Conservation (phyloP, 495 filamentous ascomycete species). For the Penicillium tannophilum region DNA sequence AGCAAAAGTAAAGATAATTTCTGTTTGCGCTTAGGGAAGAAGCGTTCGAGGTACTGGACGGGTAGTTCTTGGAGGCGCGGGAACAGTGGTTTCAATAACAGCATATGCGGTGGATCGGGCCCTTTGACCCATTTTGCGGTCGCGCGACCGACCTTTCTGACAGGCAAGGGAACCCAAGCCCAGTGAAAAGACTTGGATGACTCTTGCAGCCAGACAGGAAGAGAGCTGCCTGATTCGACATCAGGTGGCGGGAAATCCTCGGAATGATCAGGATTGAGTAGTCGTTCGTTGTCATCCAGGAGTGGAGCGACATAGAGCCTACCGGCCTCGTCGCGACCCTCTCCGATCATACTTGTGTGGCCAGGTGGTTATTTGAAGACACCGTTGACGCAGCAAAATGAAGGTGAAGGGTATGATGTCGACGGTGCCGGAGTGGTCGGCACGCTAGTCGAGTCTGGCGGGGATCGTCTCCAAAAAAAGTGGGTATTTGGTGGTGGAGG, state of each 20-base stretch:
- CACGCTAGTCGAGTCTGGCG: slow-evolving; percentile 23
- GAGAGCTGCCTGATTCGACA: slow-evolving; percentile 37
- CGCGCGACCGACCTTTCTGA: slow-evolving; percentile 50
- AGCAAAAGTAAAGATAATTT: slow-evolving; percentile 59
- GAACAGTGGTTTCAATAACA: slow-evolving; percentile 69
- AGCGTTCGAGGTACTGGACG: slow-evolving; percentile 59
- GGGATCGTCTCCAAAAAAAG: slow-evolving; percentile 20
- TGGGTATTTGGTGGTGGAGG: slow-evolving; percentile 20
- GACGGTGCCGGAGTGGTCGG: slow-evolving; percentile 24
- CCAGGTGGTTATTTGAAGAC: slow-evolving; percentile 1
- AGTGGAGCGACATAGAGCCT: slow-evolving; percentile 39
- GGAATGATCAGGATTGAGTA: slow-evolving; percentile 44
- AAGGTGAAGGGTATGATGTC: slow-evolving; percentile 29
- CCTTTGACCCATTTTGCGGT: slow-evolving; percentile 69
- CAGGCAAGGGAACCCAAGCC: slow-evolving; percentile 53
- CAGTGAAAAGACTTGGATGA: slow-evolving; percentile 56
- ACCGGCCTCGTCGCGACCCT: slow-evolving; percentile 37
- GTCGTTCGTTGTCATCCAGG: slow-evolving; percentile 39
- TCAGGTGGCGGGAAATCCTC: slow-evolving; percentile 40
- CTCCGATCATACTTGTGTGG: slow-evolving; percentile 36
- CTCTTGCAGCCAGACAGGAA: slow-evolving; percentile 56
- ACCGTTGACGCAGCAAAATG: slow-evolving; percentile 11
- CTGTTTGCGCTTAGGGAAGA: slow-evolving; percentile 64
- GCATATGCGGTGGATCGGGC: slow-evolving; percentile 62
- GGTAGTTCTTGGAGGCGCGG: slow-evolving; percentile 70